phyloP scores from a whole-genome alignment of 352 stramenopile species.

The Phytophthora sp. region DNA sequence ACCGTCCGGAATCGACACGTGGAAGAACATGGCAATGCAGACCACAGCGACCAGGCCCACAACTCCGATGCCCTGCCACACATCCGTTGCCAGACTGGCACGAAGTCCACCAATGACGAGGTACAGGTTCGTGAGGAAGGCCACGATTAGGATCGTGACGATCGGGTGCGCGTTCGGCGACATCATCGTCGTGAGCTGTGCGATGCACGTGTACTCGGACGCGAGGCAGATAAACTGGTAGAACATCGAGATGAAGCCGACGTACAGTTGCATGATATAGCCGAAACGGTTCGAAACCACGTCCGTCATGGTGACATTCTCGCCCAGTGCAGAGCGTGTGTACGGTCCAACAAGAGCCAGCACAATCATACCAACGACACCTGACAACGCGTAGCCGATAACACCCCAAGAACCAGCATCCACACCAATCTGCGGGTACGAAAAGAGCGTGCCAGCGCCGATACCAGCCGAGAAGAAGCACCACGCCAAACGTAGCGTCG shows the following conservation, averaged over 20 bases:
- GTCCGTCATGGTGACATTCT: slow-evolving; percentile 79
- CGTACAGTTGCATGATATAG: slow-evolving; percentile 70
- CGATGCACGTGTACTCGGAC: slow-evolving; percentile 73
- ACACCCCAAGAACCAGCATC: slow-evolving; percentile 74
- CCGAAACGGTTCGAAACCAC: slow-evolving; percentile 65
- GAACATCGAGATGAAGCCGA: slow-evolving; percentile 71
- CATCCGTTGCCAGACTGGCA: slow-evolving; percentile 75
- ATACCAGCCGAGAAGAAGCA: slow-evolving; percentile 83
- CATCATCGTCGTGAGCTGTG: slow-evolving; percentile 55
- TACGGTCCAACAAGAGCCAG: slow-evolving; percentile 63
- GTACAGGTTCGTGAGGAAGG: slow-evolving; percentile 77
- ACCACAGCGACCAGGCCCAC: slow-evolving; percentile 63
- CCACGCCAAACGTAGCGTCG: slow-evolving; percentile 63
- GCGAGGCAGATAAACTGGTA: slow-evolving; percentile 86
- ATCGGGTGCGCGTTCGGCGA: slow-evolving; percentile 54
- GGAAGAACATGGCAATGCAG: slow-evolving; percentile 65
- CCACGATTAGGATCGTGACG: slow-evolving; percentile 60
- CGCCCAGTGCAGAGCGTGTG: slow-evolving; percentile 61
- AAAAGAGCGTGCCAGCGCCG: slow-evolving; percentile 79
- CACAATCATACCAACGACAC: slow-evolving; percentile 61
- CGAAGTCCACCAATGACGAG: slow-evolving; percentile 73
- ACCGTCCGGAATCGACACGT: slow-evolving; percentile 54
- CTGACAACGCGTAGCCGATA: slow-evolving; percentile 77
- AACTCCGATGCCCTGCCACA: slow-evolving; percentile 75
- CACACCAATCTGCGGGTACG: slow-evolving; percentile 80